phyloP scores from a whole-genome alignment of 352 stramenopile species.

The Pythium rhizo-oryzae region DNA sequence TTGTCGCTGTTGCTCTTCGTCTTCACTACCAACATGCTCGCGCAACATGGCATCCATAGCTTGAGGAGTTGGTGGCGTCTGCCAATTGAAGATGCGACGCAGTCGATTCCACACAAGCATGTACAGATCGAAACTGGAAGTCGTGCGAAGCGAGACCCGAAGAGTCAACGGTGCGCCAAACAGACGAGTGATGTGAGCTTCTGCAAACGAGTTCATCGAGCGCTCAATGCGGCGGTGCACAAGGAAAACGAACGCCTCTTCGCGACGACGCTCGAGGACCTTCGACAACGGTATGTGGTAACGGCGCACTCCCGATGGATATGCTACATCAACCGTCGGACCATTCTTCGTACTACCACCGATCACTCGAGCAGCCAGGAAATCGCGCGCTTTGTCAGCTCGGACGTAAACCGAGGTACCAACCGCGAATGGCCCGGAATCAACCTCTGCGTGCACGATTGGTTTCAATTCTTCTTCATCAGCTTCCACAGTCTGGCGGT shows the following conservation, averaged over 20 bases:
- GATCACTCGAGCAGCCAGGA: conserved; percentile 65
- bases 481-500: conserved; percentile 15
- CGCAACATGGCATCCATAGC: conserved; percentile 31
- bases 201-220: conserved; percentile 79
- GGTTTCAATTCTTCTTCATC: conserved; percentile 6
- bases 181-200: conserved; percentile 73
- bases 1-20: conserved; percentile 27
- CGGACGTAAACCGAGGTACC: conserved; percentile 66
- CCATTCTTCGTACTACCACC: conserved; percentile 56
- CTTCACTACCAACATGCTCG: neutral
- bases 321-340: conserved; percentile 65
- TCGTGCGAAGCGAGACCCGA: conserved; percentile 61
- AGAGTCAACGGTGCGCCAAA: conserved; percentile 82
- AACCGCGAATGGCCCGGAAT: conserved; percentile 33
- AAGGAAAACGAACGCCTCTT: conserved; percentile 75
- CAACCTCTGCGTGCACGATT: neutral
- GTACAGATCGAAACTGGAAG: conserved; percentile 78
- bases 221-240: conserved; percentile 85
- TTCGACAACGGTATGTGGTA: conserved; percentile 69
- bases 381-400: conserved; percentile 66
- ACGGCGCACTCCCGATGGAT: conserved; percentile 54
- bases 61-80: conserved; percentile 41
- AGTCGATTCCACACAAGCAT: conserved; percentile 77
- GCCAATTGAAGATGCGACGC: conserved; percentile 87
- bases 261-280: conserved; percentile 48